Evolutionary conservation across 139 green algal genomes (phyloP).

Genomic region (Auxenochlorella pyrenoidosa): DNA sequence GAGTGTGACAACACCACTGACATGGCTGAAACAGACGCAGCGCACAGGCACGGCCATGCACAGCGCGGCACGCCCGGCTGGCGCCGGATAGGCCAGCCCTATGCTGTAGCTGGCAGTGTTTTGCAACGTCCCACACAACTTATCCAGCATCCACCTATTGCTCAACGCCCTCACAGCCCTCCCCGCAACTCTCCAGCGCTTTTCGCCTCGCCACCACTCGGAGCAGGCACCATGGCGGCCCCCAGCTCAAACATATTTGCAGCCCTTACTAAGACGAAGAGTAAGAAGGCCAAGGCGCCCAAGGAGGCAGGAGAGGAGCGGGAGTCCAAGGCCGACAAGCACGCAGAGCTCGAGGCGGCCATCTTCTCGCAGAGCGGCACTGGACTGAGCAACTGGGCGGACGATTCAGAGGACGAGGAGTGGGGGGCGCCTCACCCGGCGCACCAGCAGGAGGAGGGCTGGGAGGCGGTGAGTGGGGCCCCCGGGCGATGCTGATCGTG

Average conservation of each 20-base stretch:
- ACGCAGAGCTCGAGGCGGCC: conserved; percentile 48
- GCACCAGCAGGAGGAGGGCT: conserved; percentile 34
- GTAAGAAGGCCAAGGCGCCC: conserved; percentile 39
- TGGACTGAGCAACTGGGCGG: conserved; percentile 47
- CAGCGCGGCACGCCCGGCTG: too few species aligned
- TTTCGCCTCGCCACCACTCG: neutral
- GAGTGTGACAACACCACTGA: too few species aligned
- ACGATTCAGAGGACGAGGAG: conserved; percentile 50
- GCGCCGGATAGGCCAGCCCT: too few species aligned
- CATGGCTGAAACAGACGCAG: too few species aligned
- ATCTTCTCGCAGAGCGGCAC: conserved; percentile 41
- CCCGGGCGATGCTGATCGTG: neutral
- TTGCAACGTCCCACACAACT: neutral
- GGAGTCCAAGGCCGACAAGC: conserved; percentile 40
- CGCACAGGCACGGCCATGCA: too few species aligned
- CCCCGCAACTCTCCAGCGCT: neutral
- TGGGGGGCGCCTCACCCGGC: neutral
- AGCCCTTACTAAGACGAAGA: conserved; percentile 46
- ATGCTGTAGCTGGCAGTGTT: too few species aligned
- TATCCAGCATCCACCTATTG: neutral
- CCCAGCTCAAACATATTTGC: conserved; percentile 47
- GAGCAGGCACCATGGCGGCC: neutral
- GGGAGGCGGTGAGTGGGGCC: conserved; percentile 30
- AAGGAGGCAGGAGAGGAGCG: conserved; percentile 15
- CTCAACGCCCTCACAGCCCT: neutral